Evolutionary conservation across 2,329 filamentous ascomycete species (phyloP).

Genomic region (Calonectria pseudoreteaudii): DNA sequence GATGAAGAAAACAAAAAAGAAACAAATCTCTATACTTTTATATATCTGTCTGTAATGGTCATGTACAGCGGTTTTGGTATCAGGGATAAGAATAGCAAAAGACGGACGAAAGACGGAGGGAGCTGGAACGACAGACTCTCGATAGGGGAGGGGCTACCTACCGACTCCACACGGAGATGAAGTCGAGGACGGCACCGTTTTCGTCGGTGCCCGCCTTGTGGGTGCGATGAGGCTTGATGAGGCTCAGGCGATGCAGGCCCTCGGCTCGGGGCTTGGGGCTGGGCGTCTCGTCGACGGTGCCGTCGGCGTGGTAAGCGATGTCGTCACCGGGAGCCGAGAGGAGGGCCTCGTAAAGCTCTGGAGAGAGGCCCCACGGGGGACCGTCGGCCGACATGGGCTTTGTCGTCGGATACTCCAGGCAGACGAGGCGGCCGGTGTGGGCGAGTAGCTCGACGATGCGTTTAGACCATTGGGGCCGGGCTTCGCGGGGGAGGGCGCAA

Average conservation of each 20-base stretch:
- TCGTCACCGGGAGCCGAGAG: constrained; percentile 77
- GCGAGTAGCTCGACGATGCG: constrained; percentile 63
- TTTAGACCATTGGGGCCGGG: constrained; percentile 65
- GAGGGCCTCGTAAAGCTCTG: constrained; percentile 78
- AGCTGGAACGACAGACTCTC: neutral
- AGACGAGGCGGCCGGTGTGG: constrained; percentile 65
- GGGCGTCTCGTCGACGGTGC: constrained; percentile 55
- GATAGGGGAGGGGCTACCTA: constrained; percentile 31
- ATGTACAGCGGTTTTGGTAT: constrained; percentile 41
- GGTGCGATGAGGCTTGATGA: constrained; percentile 63
- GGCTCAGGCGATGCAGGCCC: constrained; percentile 58
- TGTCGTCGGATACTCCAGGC: constrained; percentile 82
- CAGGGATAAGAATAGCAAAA: constrained; percentile 34
- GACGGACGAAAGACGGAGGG: neutral
- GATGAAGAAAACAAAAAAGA: constrained; percentile 14
- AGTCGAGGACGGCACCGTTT: constrained; percentile 62
- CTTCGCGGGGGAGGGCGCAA: constrained; percentile 67
- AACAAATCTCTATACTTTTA: constrained; percentile 30
- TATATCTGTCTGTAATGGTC: constrained; percentile 33
- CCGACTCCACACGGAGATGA: constrained; percentile 65
- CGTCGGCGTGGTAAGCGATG: constrained; percentile 66
- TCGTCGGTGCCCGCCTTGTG: constrained; percentile 59
- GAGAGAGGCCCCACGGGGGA: constrained; percentile 78
- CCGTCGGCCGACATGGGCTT: constrained; percentile 75
- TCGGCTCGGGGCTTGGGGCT: constrained; percentile 52